Percentiles rank a stretch among this genome's conserved stretches.
Conservation (phyloP, 148 eudicot species). For the Agrostemma githago region DNA sequence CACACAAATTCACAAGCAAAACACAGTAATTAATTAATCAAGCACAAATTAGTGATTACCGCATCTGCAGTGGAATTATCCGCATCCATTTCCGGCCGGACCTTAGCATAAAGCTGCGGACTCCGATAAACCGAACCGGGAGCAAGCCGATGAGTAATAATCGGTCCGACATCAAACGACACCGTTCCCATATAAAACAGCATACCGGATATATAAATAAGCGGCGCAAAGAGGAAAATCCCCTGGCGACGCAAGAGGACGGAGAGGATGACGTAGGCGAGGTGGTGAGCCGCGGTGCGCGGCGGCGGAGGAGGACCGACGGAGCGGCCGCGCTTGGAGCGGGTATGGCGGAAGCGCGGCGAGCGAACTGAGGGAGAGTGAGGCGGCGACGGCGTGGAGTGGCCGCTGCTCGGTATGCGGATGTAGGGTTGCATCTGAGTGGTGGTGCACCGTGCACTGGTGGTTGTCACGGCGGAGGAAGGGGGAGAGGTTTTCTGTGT, state of each 20-base stretch:
- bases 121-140: constrained; percentile 80
- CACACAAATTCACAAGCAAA: not conserved
- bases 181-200: constrained; percentile 88
- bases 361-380: constrained; percentile 68
- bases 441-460: too few species aligned
- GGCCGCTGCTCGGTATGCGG: constrained; percentile 84
- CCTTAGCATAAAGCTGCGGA: constrained; percentile 72
- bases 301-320: constrained; percentile 6
- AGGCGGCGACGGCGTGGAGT: constrained; percentile 80
- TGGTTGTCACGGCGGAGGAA: too few species aligned
- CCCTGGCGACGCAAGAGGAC: constrained; percentile 75
- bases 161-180: constrained; percentile 71
- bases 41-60: constrained; percentile 35
- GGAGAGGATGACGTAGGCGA: constrained; percentile 59
- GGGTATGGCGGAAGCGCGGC: constrained; percentile 43
- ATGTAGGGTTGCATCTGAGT: constrained; percentile 61
- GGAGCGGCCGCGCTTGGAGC: constrained; percentile 36
- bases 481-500: too few species aligned
- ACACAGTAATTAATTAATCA: not conserved
- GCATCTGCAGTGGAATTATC: constrained; percentile 82
- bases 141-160: constrained; percentile 47
- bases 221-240: constrained; percentile 49
- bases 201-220: constrained; percentile 79
- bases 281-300: constrained; percentile 54
- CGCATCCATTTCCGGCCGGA: constrained; percentile 63